phyloP scores from a whole-genome alignment of 495 filamentous ascomycete genomes.

The Collariella sp. region DNA sequence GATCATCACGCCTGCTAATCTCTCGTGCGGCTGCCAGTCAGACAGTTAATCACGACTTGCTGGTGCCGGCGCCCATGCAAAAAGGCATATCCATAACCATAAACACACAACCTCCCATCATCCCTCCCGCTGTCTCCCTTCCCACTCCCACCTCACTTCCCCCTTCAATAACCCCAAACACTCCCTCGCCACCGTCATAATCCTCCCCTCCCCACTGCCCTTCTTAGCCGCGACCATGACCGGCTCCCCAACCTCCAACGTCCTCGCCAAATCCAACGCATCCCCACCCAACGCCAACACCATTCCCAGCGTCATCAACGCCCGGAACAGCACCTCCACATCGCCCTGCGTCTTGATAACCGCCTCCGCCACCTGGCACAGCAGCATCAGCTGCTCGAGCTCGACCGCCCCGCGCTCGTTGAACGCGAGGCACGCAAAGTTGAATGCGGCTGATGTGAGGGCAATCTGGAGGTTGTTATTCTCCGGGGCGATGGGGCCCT shows the following conservation, averaged over 20 bases:
- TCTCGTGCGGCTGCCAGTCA: too few relatives aligned
- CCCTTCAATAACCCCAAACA: constrained; percentile 42
- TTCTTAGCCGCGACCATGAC: constrained; percentile 35
- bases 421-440: constrained; percentile 60
- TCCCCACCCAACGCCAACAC: constrained; percentile 48
- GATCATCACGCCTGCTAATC: too few relatives aligned
- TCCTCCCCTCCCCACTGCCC: constrained; percentile 44
- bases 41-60: too few relatives aligned
- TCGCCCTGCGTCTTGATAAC: constrained; percentile 60
- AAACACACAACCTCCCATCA: neutral
- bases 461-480: constrained; percentile 80
- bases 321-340: constrained; percentile 73
- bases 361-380: constrained; percentile 45
- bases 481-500: constrained; percentile 41
- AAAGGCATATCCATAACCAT: neutral
- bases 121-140: neutral
- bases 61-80: neutral
- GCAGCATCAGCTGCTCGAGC: constrained; percentile 6
- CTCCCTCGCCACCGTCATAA: constrained; percentile 51
- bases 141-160: too few relatives aligned
- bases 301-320: constrained; percentile 76
- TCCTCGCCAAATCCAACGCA: constrained; percentile 36
- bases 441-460: constrained; percentile 72
- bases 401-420: constrained; percentile 19
- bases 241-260: constrained; percentile 38